A percentile compares a stretch with the other conserved stretches of the same genome.
phyloP scores from a whole-genome alignment of 1,139 yeast genomes.

The Saccharomyces hybrid region DNA sequence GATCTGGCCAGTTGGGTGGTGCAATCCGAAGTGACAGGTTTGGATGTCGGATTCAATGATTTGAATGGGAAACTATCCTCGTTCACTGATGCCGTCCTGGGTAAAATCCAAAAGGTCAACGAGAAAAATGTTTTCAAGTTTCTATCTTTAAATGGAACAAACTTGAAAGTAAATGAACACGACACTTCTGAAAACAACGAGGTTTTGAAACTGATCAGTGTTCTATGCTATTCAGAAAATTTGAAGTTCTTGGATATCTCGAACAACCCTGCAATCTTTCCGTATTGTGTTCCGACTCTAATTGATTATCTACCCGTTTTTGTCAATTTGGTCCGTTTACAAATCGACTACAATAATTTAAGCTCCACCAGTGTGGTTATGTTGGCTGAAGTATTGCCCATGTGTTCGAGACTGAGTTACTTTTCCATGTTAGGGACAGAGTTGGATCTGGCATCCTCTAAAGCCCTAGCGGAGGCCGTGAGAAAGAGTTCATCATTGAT shows the following conservation, averaged over 20 bases:
- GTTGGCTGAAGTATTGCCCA: constrained; percentile 55
- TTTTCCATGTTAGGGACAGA: constrained; percentile 55
- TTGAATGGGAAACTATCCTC: constrained; percentile 47
- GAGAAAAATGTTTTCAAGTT: constrained; percentile 34
- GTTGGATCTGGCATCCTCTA: constrained; percentile 45
- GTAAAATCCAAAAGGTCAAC: constrained; percentile 20
- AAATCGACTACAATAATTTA: constrained; percentile 53
- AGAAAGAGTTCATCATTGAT: constrained; percentile 49
- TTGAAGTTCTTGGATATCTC: constrained; percentile 61
- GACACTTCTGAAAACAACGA: constrained; percentile 27
- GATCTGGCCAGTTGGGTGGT: constrained; percentile 45
- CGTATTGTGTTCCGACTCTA: constrained; percentile 35
- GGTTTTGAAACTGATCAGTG: constrained; percentile 25
- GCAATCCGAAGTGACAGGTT: constrained; percentile 37
- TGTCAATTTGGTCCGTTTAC: constrained; percentile 47
- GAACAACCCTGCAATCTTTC: constrained; percentile 53
- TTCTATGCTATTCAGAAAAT: constrained; percentile 42
- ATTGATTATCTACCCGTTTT: constrained; percentile 52
- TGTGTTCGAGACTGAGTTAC: constrained; percentile 49
- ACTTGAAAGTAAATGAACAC: constrained; percentile 33
- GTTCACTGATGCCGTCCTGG: constrained; percentile 37
- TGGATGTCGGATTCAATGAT: constrained; percentile 69
- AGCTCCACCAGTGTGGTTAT: constrained; percentile 41
- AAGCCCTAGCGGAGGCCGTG: constrained; percentile 51
- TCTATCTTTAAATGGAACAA: constrained; percentile 47